Conservation (phyloP, 805 yeast species). For the Starmerella sirachaensis region DNA sequence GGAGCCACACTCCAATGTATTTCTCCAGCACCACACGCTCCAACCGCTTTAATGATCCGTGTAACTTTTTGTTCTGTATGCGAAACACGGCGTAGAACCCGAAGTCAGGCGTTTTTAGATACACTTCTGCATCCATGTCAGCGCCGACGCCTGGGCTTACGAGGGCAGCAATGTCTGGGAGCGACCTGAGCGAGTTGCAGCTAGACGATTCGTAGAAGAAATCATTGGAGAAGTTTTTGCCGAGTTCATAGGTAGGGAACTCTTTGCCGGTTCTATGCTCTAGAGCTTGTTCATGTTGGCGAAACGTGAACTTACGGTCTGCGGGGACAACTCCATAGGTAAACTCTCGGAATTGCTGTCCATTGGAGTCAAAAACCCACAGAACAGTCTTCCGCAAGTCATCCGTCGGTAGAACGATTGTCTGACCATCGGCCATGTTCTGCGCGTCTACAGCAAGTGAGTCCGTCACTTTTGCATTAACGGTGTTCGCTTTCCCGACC, state of each 20-base stretch:
- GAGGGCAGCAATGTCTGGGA: slow-evolving; percentile 14
- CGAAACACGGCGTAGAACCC: slow-evolving; percentile 18
- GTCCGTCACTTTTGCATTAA: slow-evolving; percentile 1
- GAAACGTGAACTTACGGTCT: not conserved
- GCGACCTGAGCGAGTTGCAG: slow-evolving; percentile 12
- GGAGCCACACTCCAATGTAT: slow-evolving; percentile 16
- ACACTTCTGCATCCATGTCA: slow-evolving; percentile 18
- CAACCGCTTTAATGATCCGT: slow-evolving; percentile 9
- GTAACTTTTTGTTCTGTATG: slow-evolving; percentile 15
- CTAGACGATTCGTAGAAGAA: slow-evolving; percentile 9
- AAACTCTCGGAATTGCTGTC: slow-evolving; percentile 14
- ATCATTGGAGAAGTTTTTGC: slow-evolving; percentile 7
- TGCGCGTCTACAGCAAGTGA: slow-evolving; percentile 13
- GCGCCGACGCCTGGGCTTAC: slow-evolving; percentile 13
- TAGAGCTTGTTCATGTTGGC: slow-evolving; percentile 7
- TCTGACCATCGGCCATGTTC: slow-evolving; percentile 4
- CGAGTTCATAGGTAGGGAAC: not conserved
- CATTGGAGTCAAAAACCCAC: slow-evolving; percentile 17
- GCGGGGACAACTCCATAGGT: slow-evolving; percentile 2
- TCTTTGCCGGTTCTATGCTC: slow-evolving; percentile 1
- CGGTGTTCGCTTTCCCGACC: slow-evolving; percentile 6
- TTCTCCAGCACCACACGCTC: slow-evolving; percentile 11
- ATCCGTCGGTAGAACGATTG: slow-evolving; percentile 5
- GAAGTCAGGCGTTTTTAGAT: slow-evolving; percentile 16
- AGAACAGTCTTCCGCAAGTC: slow-evolving; percentile 5